Conservation (phyloP, 345 rosid genomes). For the Hibiscus mutabilis region DNA sequence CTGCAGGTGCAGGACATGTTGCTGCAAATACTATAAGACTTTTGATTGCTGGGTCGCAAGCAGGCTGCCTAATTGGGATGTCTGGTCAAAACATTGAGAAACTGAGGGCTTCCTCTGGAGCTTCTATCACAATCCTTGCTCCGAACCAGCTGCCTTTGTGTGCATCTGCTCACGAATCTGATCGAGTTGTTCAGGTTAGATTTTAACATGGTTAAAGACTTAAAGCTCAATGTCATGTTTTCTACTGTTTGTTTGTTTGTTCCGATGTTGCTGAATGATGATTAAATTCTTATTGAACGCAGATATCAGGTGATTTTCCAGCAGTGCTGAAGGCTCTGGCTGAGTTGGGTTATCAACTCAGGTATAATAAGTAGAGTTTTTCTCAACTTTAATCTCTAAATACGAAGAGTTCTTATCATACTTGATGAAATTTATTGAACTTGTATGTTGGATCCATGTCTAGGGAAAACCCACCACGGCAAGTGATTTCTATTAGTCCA, state of each 20-base stretch:
- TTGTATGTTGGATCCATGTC: background rate
- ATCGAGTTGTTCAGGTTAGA: slow-evolving; percentile 56
- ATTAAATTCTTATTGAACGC: slow-evolving; percentile 9
- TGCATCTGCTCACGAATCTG: slow-evolving; percentile 67
- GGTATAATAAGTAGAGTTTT: slow-evolving; percentile 25
- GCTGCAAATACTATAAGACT: slow-evolving; percentile 57
- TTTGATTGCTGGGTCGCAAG: slow-evolving; percentile 62
- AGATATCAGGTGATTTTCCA: slow-evolving; percentile 59
- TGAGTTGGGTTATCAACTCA: slow-evolving; percentile 54
- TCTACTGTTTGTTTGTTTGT: background rate
- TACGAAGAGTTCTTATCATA: too few relatives aligned
- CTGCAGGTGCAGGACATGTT: slow-evolving; percentile 37
- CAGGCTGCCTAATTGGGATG: slow-evolving; percentile 50
- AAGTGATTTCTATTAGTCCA: slow-evolving; percentile 58
- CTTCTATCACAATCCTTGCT: slow-evolving; percentile 51
- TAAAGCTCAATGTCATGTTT: background rate
- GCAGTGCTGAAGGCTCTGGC: slow-evolving; percentile 48
- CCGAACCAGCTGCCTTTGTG: slow-evolving; percentile 61
- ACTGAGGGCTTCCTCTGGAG: slow-evolving; percentile 51
- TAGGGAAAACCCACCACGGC: slow-evolving; percentile 60
- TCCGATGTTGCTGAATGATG: background rate
- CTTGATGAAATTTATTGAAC: background rate
- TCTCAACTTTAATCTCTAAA: too few relatives aligned
- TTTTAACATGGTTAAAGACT: background rate
- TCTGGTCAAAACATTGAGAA: slow-evolving; percentile 65